Percentiles rank a stretch among this genome's conserved stretches.
These are phyloP conservation scores for Rhizoclosmatium sp. DNA, from an alignment of 192 early-diverging fungal species.

Conservation along the genomic window DNA sequence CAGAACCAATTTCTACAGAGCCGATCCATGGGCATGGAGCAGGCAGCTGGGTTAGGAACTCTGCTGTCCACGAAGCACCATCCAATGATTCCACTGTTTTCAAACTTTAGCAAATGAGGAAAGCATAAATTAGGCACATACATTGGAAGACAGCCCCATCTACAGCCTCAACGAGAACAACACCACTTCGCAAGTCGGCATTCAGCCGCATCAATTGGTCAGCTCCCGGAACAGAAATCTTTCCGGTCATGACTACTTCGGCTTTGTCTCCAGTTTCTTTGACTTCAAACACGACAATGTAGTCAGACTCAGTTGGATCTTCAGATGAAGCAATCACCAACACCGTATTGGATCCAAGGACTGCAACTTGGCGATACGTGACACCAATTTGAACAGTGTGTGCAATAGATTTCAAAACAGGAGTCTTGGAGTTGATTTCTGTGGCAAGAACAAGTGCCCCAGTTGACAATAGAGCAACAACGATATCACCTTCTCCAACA, in stretches of 20 bases:
- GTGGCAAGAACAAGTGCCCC: slow-evolving; percentile 32
- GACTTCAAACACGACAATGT: slow-evolving; percentile 28
- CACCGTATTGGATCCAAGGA: slow-evolving; percentile 60
- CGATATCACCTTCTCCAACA: slow-evolving; percentile 68
- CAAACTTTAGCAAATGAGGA: slow-evolving; percentile 46
- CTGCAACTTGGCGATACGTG: slow-evolving; percentile 72
- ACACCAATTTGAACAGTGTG: background rate
- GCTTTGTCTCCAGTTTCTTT: background rate
- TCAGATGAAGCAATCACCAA: slow-evolving; percentile 50
- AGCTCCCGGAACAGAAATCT: background rate
- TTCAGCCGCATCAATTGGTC: slow-evolving; percentile 17
- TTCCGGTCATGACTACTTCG: background rate
- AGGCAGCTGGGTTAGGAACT: slow-evolving; percentile 21
- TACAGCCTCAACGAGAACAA: slow-evolving; percentile 28
- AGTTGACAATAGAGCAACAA: slow-evolving; percentile 76
- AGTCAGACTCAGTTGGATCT: slow-evolving; percentile 10
- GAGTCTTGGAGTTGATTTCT: background rate
- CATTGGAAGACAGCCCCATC: slow-evolving; percentile 25
- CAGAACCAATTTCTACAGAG: slow-evolving; percentile 23
- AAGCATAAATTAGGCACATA: background rate
- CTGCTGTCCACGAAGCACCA: slow-evolving; percentile 1
- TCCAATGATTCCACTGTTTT: background rate
- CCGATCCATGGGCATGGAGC: slow-evolving; percentile 67
- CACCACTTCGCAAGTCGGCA: slow-evolving; percentile 13
- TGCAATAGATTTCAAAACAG: background rate